Evolutionary conservation across 2,329 filamentous ascomycete species (phyloP).

Genomic region (Penicillium occitanis): DNA sequence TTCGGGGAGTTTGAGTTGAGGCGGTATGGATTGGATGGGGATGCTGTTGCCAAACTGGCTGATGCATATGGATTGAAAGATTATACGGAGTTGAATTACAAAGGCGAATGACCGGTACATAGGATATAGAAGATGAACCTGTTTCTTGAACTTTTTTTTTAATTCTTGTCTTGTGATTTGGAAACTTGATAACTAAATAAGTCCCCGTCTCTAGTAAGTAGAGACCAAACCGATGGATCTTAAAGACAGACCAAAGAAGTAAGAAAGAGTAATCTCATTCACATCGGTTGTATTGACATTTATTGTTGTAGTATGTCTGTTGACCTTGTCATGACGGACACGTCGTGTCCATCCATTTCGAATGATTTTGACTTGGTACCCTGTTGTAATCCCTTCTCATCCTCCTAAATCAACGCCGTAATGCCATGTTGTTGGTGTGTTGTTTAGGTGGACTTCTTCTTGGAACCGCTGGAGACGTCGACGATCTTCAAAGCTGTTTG

Average conservation of each 20-base stretch:
- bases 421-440: neutral
- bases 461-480: conserved; percentile 47
- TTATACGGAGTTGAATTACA: conserved; percentile 44
- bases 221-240: conserved; percentile 6
- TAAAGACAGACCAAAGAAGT: neutral
- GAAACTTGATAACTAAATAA: neutral
- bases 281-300: conserved; percentile 6
- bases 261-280: neutral
- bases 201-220: neutral
- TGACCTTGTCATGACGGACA: neutral
- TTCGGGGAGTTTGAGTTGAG: conserved; percentile 68
- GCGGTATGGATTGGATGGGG: conserved; percentile 32
- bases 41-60: conserved; percentile 31
- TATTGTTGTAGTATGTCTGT: conserved; percentile 1
- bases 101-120: neutral
- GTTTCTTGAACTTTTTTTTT: conserved; percentile 19
- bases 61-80: conserved; percentile 34
- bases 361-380: conserved; percentile 3
- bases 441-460: conserved; percentile 48
- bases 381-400: conserved; percentile 2
- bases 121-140: neutral
- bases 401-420: conserved; percentile 1
- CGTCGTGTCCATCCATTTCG: neutral
- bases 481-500: conserved; percentile 45
- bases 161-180: conserved; percentile 8